phyloP scores from a whole-genome alignment of 768 basidiomycete species.

The Naganishia vishniacii region DNA sequence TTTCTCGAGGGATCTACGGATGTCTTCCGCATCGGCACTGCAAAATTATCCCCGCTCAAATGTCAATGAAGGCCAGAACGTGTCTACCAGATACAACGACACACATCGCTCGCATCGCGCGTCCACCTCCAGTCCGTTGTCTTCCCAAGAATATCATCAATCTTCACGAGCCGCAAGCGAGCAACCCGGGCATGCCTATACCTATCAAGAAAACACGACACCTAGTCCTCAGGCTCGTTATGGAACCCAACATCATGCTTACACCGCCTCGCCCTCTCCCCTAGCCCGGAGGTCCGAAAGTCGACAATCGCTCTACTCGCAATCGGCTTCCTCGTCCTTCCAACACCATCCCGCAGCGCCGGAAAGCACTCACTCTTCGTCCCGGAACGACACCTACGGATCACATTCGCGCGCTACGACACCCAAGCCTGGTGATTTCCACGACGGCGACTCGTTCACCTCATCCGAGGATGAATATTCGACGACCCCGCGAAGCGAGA shows the following conservation, averaged over 20 bases:
- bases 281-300: constrained; percentile 8
- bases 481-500: constrained; percentile 9
- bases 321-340: not conserved
- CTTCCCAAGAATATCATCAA: not conserved
- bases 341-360: not conserved
- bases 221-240: constrained; percentile 6
- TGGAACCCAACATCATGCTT: not conserved
- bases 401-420: constrained; percentile 9
- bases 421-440: constrained; percentile 4
- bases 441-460: not conserved
- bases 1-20: not conserved
- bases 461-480: constrained; percentile 3
- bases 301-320: not conserved
- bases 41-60: not conserved
- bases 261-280: constrained; percentile 9
- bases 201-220: not conserved
- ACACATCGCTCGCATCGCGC: not conserved
- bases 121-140: not conserved
- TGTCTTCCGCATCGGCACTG: not conserved
- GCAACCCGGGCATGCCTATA: not conserved
- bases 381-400: not conserved
- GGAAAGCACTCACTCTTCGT: not conserved
- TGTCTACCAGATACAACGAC: not conserved
- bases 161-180: not conserved
- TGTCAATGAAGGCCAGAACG: not conserved